A percentile compares a stretch with the other conserved stretches of the same genome.
phyloP scores from a whole-genome alignment of 345 rosid species.

The Aurinia saxatilis region DNA sequence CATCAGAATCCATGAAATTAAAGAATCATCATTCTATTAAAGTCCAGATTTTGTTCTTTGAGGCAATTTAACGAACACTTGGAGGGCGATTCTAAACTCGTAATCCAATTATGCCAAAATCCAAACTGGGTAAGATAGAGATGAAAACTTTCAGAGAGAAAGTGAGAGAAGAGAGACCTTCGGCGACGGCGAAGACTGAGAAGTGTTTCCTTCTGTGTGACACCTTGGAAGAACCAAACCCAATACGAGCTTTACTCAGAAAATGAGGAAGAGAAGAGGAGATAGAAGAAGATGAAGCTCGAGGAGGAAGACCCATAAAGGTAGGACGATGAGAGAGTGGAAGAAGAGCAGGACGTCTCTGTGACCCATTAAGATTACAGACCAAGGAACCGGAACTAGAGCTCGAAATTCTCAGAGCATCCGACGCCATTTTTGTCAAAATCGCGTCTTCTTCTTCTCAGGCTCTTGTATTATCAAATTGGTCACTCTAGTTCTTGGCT shows the following conservation, averaged over 20 bases:
- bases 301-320: conserved; percentile 45
- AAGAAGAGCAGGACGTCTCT: conserved; percentile 37
- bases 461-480: neutral
- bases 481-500: conserved; percentile 3
- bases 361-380: conserved; percentile 57
- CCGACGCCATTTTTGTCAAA: conserved; percentile 59
- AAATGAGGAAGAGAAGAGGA: conserved; percentile 50
- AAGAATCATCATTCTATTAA: no score
- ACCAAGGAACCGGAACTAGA: conserved; percentile 36
- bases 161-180: conserved; percentile 33
- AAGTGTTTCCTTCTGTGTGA: conserved; percentile 41
- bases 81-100: conserved; percentile 3
- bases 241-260: conserved; percentile 42
- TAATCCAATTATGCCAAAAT: neutral
- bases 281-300: conserved; percentile 36
- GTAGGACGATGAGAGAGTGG: conserved; percentile 34
- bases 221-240: conserved; percentile 27
- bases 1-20: no score
- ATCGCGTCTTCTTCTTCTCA: neutral
- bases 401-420: conserved; percentile 48
- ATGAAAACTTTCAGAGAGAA: neutral
- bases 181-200: conserved; percentile 73
- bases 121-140: neutral
- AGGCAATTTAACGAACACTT: conserved; percentile 28
- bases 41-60: no score